Base-by-base conservation (phyloP, 2,329 filamentous ascomycete genomes). In the Chrysosphaeria jannelii region DNA sequence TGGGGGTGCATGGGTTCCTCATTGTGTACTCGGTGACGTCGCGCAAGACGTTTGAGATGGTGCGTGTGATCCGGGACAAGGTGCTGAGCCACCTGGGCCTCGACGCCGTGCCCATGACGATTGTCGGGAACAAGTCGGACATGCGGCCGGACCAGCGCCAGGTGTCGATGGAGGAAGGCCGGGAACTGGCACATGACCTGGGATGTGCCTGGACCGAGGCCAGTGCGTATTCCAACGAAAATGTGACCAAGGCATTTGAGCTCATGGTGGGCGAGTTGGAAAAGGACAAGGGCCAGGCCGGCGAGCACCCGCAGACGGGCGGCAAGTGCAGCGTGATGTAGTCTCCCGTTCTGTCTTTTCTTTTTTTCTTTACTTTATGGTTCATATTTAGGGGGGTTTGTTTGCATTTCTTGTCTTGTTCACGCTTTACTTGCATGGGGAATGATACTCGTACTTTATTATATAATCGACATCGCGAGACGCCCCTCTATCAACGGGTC, bases 1-100 rank as follows among this genome's bases (percentile, higher is more conserved):
- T 97, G 43, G 85, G 85, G 31, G 93, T 93, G 34, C 85, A 97
- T 50, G 85, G 85, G 27, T 97, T 93, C 46, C 78, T 97, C 60
- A 69, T 97, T 29, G 81, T 91, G 23, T 97, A 97, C 48, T 90
- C 79, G n/a, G 79, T 97, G 23, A 72, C 74, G 12, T 90, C 75
- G 22, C 66, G 75, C 38, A 72, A 85, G 36, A 89, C 78, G 7
- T 93, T 91, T 39, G 85, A 97, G 43, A 97, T 93, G 81, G 70
- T 90, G 23, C 65, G 74, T 38, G 76, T 91, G 29, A 90, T 97
- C 34, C 59, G 79, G 13, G 81, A 93, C 43, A 97, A 93, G 57
- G 91, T 97, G 31, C 52, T 97, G 28, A 90, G 90, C 43, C 81
- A 93, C 42, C 34, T 90, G 74, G 85, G 85, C 33, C 72, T 78